Percentiles rank a stretch among this genome's conserved stretches.
Conservation (phyloP, 192 early-diverging fungal genomes). For the Backusella australiensis region DNA sequence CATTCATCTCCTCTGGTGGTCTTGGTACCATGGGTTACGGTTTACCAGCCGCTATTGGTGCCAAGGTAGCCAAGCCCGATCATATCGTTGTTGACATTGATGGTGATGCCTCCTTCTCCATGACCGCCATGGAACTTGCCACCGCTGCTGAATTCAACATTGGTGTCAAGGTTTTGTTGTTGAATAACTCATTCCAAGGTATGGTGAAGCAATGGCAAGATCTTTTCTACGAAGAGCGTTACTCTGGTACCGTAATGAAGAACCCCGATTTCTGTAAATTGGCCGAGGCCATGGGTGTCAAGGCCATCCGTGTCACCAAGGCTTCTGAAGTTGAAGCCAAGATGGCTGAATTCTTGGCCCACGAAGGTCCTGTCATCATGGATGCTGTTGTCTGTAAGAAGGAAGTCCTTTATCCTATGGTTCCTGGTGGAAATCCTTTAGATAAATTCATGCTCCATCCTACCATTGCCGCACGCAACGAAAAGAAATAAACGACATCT, state of each 20-base stretch:
- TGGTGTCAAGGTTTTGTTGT: conserved; percentile 92
- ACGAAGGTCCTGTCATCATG: conserved; percentile 86
- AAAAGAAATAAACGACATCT: not conserved
- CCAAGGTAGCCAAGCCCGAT: conserved; percentile 91
- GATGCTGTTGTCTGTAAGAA: conserved; percentile 89
- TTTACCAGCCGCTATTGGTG: conserved; percentile 94
- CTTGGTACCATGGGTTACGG: conserved; percentile 99
- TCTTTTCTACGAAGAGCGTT: conserved; percentile 96
- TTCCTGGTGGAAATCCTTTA: conserved; percentile 88
- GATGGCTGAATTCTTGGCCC: conserved; percentile 89
- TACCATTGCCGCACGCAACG: not conserved
- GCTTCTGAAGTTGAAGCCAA: conserved; percentile 80
- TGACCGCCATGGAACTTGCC: conserved; percentile 98
- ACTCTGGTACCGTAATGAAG: conserved; percentile 90
- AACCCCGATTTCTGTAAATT: conserved; percentile 99
- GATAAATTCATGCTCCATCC: conserved; percentile 82
- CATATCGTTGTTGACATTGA: conserved; percentile 98
- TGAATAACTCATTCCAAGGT: conserved; percentile 99
- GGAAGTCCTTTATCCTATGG: conserved; percentile 99
- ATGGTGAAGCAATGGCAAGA: conserved; percentile 97
- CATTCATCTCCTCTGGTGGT: conserved; percentile 93
- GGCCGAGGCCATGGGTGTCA: conserved; percentile 90
- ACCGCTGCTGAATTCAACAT: conserved; percentile 97
- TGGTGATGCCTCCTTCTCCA: conserved; percentile 97
- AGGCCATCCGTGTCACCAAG: conserved; percentile 82